Conservation (phyloP, 2,329 filamentous ascomycete species). For the Botrytis tulipae region DNA sequence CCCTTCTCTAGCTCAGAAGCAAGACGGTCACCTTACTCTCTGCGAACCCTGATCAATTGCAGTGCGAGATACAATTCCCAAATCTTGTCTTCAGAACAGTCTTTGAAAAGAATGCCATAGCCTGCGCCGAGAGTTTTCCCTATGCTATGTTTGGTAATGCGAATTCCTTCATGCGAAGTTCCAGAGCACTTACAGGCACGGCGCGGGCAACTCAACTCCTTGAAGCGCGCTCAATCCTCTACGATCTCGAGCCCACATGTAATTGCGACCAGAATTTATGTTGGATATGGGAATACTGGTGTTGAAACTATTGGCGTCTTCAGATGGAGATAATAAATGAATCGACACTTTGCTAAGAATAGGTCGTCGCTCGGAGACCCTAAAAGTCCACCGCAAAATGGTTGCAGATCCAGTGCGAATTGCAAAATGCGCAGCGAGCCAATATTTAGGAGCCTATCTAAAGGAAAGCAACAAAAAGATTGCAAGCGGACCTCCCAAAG, state of each 20-base stretch:
- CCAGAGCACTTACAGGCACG: too few relatives aligned
- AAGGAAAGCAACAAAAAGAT: not conserved
- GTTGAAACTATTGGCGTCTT: too few relatives aligned
- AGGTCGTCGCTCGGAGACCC: not conserved
- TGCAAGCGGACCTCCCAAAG: not conserved
- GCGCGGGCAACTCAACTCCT: not conserved
- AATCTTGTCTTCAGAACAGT: not conserved
- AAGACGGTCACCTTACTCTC: not conserved
- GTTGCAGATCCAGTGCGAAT: not conserved
- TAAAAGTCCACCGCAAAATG: not conserved
- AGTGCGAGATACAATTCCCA: not conserved
- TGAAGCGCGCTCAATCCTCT: not conserved
- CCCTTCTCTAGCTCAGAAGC: not conserved
- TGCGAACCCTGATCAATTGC: not conserved
- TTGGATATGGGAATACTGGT: not conserved
- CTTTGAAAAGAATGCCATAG: not conserved
- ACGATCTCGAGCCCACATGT: not conserved
- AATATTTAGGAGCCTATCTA: not conserved
- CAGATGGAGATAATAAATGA: not conserved
- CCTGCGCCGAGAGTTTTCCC: not conserved
- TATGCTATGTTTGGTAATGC: not conserved
- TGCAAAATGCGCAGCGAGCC: not conserved
- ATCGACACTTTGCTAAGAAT: too few relatives aligned
- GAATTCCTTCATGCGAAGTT: not conserved
- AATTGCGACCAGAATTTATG: too few relatives aligned